Evolutionary conservation across 371 early-diverging fungal species (phyloP), one percentile per base, ranked within the genome.

Genomic region (Entomophthora muscae): DNA sequence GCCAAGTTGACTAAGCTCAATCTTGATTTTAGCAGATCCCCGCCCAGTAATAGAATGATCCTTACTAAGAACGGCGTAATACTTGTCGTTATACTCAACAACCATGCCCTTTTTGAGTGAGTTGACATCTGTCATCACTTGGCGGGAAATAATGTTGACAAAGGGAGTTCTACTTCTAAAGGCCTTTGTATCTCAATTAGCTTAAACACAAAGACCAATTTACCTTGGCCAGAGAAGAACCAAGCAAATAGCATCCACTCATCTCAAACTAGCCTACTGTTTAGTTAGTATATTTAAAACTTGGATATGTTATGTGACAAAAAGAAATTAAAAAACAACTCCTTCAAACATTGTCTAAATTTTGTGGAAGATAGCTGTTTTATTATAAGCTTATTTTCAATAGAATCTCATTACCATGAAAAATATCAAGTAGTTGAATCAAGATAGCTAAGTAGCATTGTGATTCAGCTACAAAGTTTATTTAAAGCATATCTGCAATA

Each of bases 91-190:
- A 17, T 22, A 12, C 3, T 26, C 26, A 27, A 62, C 27, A 33
- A 33, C 23, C 51, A 52, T 62, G 27, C 62, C 62, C 12, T 33
- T 23, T 22, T 33, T 31, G 13, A 62, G 23, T 23, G 1, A 17
- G 22, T 62, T 62, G 1, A 62, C 62, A 61, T 61, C 61, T 12
- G 61, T 61, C 26, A 26, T 51, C 7, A 57, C 42, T 10, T 42
- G 10, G 10, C 42, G 5, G 5, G 42, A 42, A 17, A 42, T 10
- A 5, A 17, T 10, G 5, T 42, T 42, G 42, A 42, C 42, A 10
- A 42, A 10, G 42, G 42, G 42, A 42, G 42, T 17, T 42, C 42
- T 5, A 5, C 42, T 10, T 42, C 17, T 42, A 5, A 42, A 42
- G 17, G n/a, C n/a, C n/a, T 42, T 42, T 17, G 5, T 5, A 42